Percentiles rank a stretch among this genome's conserved stretches.
phyloP scores from a whole-genome alignment of 2,329 filamentous ascomycete genomes.

The Penicillium sp. region DNA sequence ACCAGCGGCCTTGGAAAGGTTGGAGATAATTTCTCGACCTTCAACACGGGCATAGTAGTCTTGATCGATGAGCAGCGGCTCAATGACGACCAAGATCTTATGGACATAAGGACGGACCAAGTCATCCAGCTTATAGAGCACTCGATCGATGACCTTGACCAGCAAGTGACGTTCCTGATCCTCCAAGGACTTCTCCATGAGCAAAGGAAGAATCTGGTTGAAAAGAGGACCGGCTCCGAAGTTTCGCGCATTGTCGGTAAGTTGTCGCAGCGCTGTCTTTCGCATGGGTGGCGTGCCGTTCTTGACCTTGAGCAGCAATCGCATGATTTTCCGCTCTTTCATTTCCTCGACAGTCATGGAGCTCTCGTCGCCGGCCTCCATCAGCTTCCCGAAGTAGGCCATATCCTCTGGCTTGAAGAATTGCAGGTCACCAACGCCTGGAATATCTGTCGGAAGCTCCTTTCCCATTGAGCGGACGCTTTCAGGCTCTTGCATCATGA shows the following conservation, averaged over 20 bases:
- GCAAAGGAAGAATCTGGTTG: constrained; percentile 90
- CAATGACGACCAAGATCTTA: constrained; percentile 97
- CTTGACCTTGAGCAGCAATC: constrained; percentile 94
- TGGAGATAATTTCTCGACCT: constrained; percentile 97
- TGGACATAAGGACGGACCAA: constrained; percentile 94
- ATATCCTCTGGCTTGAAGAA: constrained; percentile 99
- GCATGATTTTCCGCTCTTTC: constrained; percentile 98
- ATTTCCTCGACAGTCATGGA: constrained; percentile 87
- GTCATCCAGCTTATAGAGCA: constrained; percentile 97
- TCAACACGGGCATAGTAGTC: constrained; percentile 99
- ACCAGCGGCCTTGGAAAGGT: constrained; percentile 92
- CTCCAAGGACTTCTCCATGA: constrained; percentile 98
- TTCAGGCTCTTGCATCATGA: constrained; percentile 96
- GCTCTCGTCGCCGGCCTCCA: constrained; percentile 90
- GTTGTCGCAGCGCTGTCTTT: constrained; percentile 93
- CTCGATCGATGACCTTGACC: constrained; percentile 98
- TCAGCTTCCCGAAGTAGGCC: constrained; percentile 96
- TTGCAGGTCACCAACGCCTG: constrained; percentile 89
- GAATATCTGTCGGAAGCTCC: constrained; percentile 90
- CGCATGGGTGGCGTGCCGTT: constrained; percentile 98
- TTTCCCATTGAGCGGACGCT: constrained; percentile 77
- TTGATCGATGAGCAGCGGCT: constrained; percentile 97
- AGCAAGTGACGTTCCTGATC: constrained; percentile 97
- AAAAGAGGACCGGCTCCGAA: constrained; percentile 93
- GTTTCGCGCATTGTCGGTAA: constrained; percentile 94